These are phyloP conservation scores for Sanghuangporus sanghuang DNA, from an alignment of 1,284 basidiomycete genomes.

Conservation along the genomic window DNA sequence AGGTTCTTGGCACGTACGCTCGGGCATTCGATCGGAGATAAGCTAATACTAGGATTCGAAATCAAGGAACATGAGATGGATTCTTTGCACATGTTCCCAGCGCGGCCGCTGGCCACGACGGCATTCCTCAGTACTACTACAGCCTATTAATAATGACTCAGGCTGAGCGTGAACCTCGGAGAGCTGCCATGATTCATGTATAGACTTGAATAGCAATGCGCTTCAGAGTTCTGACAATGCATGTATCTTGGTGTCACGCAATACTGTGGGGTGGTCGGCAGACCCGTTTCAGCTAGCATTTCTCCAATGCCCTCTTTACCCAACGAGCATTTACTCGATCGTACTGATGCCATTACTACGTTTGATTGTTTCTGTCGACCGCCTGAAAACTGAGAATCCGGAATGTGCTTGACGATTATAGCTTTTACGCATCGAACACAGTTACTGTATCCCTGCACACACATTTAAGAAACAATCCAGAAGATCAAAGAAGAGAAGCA, in stretches of 20 bases:
- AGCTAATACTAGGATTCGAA: not conserved
- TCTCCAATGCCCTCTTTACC: no score
- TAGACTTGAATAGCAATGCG: not conserved
- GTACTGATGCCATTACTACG: no score
- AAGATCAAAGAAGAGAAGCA: no score
- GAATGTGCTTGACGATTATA: no score
- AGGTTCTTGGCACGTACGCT: not conserved
- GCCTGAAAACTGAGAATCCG: no score
- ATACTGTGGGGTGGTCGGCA: not conserved
- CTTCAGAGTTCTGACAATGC: not conserved
- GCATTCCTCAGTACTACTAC: not conserved
- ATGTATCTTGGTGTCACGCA: not conserved
- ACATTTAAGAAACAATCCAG: no score
- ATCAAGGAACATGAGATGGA: not conserved
- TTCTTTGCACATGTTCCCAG: not conserved
- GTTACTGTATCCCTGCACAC: no score
- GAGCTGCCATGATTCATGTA: no score
- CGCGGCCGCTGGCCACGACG: conserved; percentile 5
- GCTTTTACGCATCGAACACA: no score
- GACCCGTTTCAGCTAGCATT: no score
- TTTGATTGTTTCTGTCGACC: no score
- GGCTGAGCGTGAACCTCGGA: not conserved
- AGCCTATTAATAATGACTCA: not conserved
- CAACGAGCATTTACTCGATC: no score
- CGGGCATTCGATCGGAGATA: conserved; percentile 13